Evolutionary conservation across 371 early-diverging fungal species (phyloP).

Genomic region (Batkoa obscura): DNA sequence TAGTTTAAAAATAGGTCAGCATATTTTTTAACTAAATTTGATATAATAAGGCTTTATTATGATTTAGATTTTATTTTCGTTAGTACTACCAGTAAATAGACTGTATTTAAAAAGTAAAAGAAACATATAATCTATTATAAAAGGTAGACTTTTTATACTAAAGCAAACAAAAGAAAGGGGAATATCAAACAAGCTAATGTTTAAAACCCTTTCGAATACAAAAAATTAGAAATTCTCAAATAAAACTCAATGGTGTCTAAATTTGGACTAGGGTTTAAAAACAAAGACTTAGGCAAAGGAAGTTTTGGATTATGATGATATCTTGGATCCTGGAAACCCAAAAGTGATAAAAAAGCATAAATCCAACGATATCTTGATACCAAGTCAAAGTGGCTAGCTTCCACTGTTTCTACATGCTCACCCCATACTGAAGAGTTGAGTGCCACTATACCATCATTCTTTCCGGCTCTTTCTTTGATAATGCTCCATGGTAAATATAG

Average conservation of each 20-base stretch:
- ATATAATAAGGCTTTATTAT: too few relatives aligned
- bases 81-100: background rate
- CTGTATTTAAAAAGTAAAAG: background rate
- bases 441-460: slow-evolving; percentile 80
- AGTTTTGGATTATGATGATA: background rate
- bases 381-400: slow-evolving; percentile 70
- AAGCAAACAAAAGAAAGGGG: too few relatives aligned
- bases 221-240: background rate
- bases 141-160: too few relatives aligned
- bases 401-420: slow-evolving; percentile 50
- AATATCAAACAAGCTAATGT: background rate
- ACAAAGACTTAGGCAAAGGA: background rate
- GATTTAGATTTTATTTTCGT: too few relatives aligned
- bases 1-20: too few relatives aligned
- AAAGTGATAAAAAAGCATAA: background rate
- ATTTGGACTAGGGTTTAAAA: background rate
- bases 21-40: too few relatives aligned
- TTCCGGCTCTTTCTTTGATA: slow-evolving; percentile 51
- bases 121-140: too few relatives aligned
- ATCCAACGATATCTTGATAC: slow-evolving; percentile 16
- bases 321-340: background rate
- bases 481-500: slow-evolving; percentile 20
- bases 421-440: slow-evolving; percentile 70
- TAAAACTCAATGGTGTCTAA: slow-evolving; percentile 3
- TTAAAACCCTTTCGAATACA: background rate